These are phyloP conservation scores for Phytophthora citrophthora DNA, from an alignment of 352 stramenopile species.

Conservation along the genomic window DNA sequence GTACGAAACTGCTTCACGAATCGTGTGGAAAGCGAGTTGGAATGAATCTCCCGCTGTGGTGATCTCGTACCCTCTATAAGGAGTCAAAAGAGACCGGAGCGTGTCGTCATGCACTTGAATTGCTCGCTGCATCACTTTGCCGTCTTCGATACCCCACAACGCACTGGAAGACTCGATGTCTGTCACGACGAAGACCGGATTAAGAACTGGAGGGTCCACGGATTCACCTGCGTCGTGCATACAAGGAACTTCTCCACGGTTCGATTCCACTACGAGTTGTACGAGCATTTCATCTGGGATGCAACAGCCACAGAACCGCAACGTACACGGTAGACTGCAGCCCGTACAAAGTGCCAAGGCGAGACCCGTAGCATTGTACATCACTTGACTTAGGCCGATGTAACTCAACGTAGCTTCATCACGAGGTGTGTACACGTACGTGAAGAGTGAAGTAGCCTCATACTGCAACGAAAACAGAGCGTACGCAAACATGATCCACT, in stretches of 20 bases:
- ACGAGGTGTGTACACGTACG: slow-evolving; percentile 39
- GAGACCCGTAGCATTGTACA: slow-evolving; percentile 50
- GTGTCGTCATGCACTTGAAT: slow-evolving; percentile 56
- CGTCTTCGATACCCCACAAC: slow-evolving; percentile 58
- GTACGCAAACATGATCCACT: slow-evolving; percentile 62
- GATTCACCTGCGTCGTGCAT: slow-evolving; percentile 14
- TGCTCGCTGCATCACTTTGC: slow-evolving; percentile 51
- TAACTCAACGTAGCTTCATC: slow-evolving; percentile 34
- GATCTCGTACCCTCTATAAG: slow-evolving; percentile 76
- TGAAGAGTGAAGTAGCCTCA: slow-evolving; percentile 53
- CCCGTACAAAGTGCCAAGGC: slow-evolving; percentile 46
- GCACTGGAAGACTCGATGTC: slow-evolving; percentile 74
- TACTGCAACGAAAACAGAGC: slow-evolving; percentile 59
- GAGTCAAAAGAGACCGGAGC: slow-evolving; percentile 41
- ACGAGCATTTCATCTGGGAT: slow-evolving; percentile 56
- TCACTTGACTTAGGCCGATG: slow-evolving; percentile 45
- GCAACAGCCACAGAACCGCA: slow-evolving; percentile 49
- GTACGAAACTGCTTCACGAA: slow-evolving; percentile 66
- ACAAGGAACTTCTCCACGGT: slow-evolving; percentile 23
- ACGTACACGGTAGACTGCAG: slow-evolving; percentile 60
- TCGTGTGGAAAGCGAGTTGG: slow-evolving; percentile 73
- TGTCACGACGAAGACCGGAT: slow-evolving; percentile 69
- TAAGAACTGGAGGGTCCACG: slow-evolving; percentile 27
- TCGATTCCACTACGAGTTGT: slow-evolving; percentile 44
- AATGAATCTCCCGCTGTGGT: slow-evolving; percentile 76